Evolutionary conservation across 306 rosid species (phyloP).

Genomic region (Castanea crenata): DNA sequence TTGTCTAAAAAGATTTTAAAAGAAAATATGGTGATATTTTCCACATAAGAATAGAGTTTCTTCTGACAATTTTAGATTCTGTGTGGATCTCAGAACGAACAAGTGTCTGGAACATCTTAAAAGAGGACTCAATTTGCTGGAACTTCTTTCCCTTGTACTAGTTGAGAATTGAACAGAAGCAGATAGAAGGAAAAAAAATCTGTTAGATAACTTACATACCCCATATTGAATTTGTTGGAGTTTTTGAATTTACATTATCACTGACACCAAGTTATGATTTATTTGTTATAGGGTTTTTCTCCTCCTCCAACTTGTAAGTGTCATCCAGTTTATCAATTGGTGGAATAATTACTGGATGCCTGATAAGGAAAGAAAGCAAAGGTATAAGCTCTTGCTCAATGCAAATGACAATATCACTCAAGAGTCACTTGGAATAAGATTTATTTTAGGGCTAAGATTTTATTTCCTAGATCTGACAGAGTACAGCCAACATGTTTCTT

Average conservation of each 20-base stretch:
- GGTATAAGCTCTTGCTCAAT: constrained; percentile 34
- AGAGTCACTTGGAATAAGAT: too few species aligned
- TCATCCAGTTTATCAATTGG: constrained; percentile 79
- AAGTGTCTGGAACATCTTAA: neutral
- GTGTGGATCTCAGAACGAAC: neutral
- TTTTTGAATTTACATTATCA: neutral
- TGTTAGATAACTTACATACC: neutral
- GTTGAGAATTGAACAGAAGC: neutral
- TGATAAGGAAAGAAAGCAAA: constrained; percentile 55
- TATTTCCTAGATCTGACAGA: too few species aligned
- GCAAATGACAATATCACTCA: neutral
- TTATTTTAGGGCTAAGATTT: too few species aligned
- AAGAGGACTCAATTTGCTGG: neutral
- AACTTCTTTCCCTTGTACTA: neutral
- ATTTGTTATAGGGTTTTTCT: constrained; percentile 45
- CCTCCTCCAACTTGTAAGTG: constrained; percentile 68
- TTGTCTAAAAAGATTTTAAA: too few species aligned
- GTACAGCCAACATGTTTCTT: too few species aligned
- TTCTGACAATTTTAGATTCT: neutral
- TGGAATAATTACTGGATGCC: constrained; percentile 91
- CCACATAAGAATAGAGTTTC: too few species aligned
- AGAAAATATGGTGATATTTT: too few species aligned
- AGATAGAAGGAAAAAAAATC: neutral
- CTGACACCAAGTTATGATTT: constrained; percentile 15
- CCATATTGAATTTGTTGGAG: neutral